Evolutionary conservation across 176 grass and related monocot genomes (phyloP).

Genomic region (Carex myosuroides): DNA sequence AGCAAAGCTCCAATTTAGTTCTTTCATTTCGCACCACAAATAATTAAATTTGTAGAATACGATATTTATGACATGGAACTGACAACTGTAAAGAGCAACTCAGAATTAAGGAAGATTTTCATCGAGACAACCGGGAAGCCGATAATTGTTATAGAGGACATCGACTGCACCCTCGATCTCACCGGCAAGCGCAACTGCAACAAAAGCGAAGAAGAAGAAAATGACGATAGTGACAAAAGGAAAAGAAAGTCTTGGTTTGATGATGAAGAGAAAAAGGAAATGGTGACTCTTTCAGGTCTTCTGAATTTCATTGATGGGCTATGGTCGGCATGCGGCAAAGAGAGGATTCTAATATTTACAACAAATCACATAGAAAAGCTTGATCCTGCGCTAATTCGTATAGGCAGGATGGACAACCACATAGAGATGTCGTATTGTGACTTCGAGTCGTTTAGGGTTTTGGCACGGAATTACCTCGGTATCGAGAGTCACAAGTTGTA

Average conservation of each 20-base stretch:
- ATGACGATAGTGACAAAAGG: not conserved
- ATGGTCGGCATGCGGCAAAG: slow-evolving; percentile 61
- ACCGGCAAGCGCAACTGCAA: slow-evolving; percentile 13
- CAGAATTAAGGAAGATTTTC: slow-evolving; percentile 32
- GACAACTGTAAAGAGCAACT: slow-evolving; percentile 28
- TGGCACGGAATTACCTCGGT: no score
- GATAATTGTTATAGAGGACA: slow-evolving; percentile 35
- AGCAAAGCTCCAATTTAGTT: no score
- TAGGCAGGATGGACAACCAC: no score
- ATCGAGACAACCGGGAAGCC: slow-evolving; percentile 28
- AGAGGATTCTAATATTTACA: slow-evolving; percentile 65
- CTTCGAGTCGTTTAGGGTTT: no score
- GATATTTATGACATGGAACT: slow-evolving; percentile 31
- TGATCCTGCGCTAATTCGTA: no score
- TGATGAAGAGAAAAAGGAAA: slow-evolving; percentile 24
- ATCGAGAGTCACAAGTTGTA: no score
- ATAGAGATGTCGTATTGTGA: no score
- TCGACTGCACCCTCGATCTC: slow-evolving; percentile 32
- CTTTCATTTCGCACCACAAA: no score
- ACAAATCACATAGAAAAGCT: slow-evolving; percentile 65
- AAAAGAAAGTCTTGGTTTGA: not conserved
- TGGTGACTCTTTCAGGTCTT: slow-evolving; percentile 54
- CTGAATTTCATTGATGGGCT: slow-evolving; percentile 78
- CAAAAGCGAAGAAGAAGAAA: slow-evolving; percentile 1
- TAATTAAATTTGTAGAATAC: not conserved